Percentiles rank a stretch among this genome's conserved stretches.
These are phyloP conservation scores for Phytophthora sansomeana DNA, from an alignment of 352 stramenopile genomes.

Conservation along the genomic window DNA sequence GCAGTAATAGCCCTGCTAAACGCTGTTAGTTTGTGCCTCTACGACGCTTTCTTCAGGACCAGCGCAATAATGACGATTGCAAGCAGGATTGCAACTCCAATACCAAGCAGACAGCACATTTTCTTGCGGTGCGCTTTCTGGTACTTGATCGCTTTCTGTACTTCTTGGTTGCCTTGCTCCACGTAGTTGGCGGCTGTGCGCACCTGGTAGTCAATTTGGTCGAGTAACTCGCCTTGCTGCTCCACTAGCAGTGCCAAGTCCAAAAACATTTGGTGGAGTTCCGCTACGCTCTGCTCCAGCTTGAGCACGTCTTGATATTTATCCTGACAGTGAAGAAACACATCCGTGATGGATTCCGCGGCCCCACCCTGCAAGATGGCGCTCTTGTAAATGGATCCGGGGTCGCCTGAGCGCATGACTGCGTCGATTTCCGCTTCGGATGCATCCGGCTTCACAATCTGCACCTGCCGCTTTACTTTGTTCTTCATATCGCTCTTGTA, in stretches of 20 bases:
- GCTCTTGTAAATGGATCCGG: slow-evolving; percentile 87
- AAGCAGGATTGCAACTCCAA: slow-evolving; percentile 82
- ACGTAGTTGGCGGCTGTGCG: slow-evolving; percentile 96
- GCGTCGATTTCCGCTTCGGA: slow-evolving; percentile 97
- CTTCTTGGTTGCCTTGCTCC: slow-evolving; percentile 96
- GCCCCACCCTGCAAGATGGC: slow-evolving; percentile 80
- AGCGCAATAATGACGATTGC: slow-evolving; percentile 79
- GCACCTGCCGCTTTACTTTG: slow-evolving; percentile 97
- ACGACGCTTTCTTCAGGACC: slow-evolving; percentile 60
- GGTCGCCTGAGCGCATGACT: slow-evolving; percentile 92
- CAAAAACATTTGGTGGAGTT: slow-evolving; percentile 99
- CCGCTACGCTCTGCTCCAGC: slow-evolving; percentile 96
- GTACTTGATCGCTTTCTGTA: slow-evolving; percentile 95
- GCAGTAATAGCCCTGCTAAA: slow-evolving; percentile 21
- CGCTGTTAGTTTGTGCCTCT: slow-evolving; percentile 6
- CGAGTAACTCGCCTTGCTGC: slow-evolving; percentile 97
- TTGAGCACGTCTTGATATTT: slow-evolving; percentile 99
- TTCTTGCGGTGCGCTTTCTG: slow-evolving; percentile 98
- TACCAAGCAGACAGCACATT: slow-evolving; percentile 92
- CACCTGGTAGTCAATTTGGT: slow-evolving; percentile 98
- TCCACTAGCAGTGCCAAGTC: slow-evolving; percentile 98
- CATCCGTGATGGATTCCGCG: slow-evolving; percentile 87
- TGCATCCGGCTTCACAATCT: slow-evolving; percentile 98
- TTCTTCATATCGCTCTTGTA: slow-evolving; percentile 99
- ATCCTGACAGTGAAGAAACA: slow-evolving; percentile 96